These are phyloP conservation scores for Microstroma glucosiphilum DNA, from an alignment of 1,284 basidiomycete species.

Conservation along the genomic window DNA sequence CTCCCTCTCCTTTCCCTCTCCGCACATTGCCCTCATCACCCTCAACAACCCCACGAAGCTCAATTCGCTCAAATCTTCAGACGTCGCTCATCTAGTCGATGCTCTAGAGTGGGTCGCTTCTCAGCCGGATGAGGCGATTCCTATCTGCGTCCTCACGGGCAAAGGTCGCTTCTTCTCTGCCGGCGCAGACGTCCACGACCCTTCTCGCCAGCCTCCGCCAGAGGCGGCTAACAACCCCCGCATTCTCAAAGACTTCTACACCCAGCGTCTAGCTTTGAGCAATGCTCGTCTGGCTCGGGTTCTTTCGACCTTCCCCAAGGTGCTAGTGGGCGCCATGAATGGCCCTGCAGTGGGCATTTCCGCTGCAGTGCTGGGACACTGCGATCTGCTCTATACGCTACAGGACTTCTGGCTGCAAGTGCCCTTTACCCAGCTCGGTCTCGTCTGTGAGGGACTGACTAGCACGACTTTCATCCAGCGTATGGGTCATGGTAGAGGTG, in stretches of 20 bases:
- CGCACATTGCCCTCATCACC: constrained; percentile 26
- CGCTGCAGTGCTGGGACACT: constrained; percentile 28
- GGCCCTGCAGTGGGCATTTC: constrained; percentile 31
- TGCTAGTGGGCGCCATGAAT: constrained; percentile 34
- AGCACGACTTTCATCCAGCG: constrained; percentile 22
- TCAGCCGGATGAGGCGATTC: constrained; percentile 18
- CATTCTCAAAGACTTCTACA: constrained; percentile 12
- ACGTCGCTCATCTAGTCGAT: constrained; percentile 20
- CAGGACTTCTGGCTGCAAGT: constrained; percentile 34
- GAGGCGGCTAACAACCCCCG: constrained; percentile 2
- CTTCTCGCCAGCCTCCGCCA: constrained; percentile 14
- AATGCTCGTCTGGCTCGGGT: constrained; percentile 22
- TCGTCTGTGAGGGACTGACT: constrained; percentile 29
- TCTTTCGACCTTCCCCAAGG: constrained; percentile 22
- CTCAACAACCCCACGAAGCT: constrained; percentile 24
- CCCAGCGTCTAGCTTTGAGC: constrained; percentile 8
- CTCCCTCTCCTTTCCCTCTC: constrained; percentile 24
- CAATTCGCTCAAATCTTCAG: constrained; percentile 23
- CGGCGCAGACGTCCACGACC: constrained; percentile 32
- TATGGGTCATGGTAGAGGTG: constrained; percentile 31
- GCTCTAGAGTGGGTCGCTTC: constrained; percentile 27
- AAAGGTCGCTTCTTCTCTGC: constrained; percentile 33
- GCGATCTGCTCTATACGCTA: constrained; percentile 31
- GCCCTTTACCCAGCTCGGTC: constrained; percentile 30
- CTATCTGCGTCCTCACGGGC: constrained; percentile 30